Evolutionary conservation across 305 asterid genomes (phyloP), one percentile per base, ranked within the genome.

Genomic region (Fraxinus floribunda): DNA sequence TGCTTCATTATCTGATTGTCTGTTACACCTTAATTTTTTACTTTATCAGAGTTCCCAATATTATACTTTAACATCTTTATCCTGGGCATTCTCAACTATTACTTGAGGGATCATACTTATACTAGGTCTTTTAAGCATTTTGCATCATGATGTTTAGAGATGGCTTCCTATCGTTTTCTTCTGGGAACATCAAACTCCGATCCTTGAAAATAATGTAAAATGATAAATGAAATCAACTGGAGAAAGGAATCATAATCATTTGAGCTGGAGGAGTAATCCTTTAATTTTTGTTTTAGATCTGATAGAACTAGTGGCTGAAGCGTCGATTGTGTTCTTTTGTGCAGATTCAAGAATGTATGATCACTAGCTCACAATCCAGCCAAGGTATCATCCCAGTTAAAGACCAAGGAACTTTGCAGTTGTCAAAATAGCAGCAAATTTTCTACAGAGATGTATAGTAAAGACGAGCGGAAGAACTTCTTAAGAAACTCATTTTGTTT

Each of bases 401-500:
- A 10, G 6, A 16, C 55, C 9, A 52, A 49, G 2, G 36, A 49
- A 49, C 26, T 22, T 4, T 73, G 46, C 71, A 73, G 74, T 60
- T 5, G 57, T 75, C 15, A 39, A 75, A 55, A 62, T 32, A 79
- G 64, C 64, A 4, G 62, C 46, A 13, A 71, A 44, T 68, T 74
- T 79, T 36, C 84, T 82, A 73, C 80, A 80, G 79, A 76, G 78
- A 52, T 75, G 79, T 82, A 82, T 78, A 78, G 81, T 52, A 79
- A 36, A 3, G 32, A 66, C 72, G 55, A 77, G 62, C 70, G 30
- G 49, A 29, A 41, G 64, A 52, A 16, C 64, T 18, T 52, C 9
- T 52, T 1, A n/a, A 44, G 18, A 32, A 46, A 46, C 38, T 39
- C 16, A 36, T 13, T 62, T 52, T 52, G 20, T 52, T 16, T 16